These are phyloP conservation scores for Pestalotiopsis fici DNA, from an alignment of 2,329 filamentous ascomycete species.

Conservation along the genomic window DNA sequence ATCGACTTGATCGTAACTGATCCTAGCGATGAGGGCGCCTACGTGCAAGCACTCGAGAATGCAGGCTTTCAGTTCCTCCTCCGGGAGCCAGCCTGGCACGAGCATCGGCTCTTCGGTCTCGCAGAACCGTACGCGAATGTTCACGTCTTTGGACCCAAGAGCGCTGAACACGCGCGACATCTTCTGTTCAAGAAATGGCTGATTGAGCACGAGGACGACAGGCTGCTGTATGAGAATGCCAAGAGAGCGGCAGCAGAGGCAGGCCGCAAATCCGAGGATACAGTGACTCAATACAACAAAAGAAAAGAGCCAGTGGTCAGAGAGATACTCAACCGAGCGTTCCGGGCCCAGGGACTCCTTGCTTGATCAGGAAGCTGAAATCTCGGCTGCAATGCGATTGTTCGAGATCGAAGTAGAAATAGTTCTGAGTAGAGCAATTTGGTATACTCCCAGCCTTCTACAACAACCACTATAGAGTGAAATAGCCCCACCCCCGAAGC, in stretches of 20 bases:
- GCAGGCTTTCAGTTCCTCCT: constrained; percentile 46
- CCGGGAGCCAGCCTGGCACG: constrained; percentile 47
- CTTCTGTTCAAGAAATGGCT: constrained; percentile 47
- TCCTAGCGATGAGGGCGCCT: constrained; percentile 38
- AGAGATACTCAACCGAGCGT: constrained; percentile 38
- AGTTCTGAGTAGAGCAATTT: neutral
- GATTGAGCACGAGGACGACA: constrained; percentile 34
- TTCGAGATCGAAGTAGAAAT: neutral
- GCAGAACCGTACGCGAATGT: constrained; percentile 43
- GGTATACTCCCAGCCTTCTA: neutral
- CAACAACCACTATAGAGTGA: too few relatives aligned
- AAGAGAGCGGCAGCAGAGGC: constrained; percentile 37
- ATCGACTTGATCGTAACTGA: constrained; percentile 48
- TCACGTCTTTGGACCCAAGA: constrained; percentile 47
- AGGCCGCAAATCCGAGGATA: constrained; percentile 30
- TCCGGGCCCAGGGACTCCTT: constrained; percentile 13
- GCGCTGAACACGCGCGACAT: constrained; percentile 42
- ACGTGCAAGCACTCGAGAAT: constrained; percentile 42
- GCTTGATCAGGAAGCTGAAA: neutral
- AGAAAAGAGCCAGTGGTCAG: constrained; percentile 41
- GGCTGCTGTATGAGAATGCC: constrained; percentile 36
- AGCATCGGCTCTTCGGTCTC: constrained; percentile 47
- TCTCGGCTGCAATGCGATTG: too few relatives aligned
- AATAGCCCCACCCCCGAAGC: too few relatives aligned
- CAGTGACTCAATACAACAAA: constrained; percentile 37